Base-by-base conservation (phyloP, 164 flowering plant genomes). In the Nelumbo lutea region DNA sequence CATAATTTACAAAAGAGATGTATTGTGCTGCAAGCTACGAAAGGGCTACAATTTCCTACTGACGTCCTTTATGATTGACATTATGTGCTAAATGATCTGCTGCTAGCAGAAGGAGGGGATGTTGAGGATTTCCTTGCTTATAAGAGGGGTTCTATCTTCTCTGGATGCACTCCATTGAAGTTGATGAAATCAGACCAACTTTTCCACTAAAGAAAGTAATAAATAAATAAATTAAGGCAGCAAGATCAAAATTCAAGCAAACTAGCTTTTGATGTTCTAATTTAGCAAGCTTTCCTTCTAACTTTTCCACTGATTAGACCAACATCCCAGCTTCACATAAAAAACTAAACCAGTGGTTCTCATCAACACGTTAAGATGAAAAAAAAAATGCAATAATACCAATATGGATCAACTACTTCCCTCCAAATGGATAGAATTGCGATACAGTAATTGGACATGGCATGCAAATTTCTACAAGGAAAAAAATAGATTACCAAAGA, bases 141-240 rank as follows among this genome's bases (percentile, higher is more conserved):
- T 66, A 89, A 89, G 61, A 91, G 85, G 53, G 97, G 99, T 71
- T 95, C 91, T 59, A 92, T 88, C 77, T 90, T 95, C 74, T 81
- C 82, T 1, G 87, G 84, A 48, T 67, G 75, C 9, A 85, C 77
- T n/a, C 87, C 89, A 76, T 90, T 83, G 69, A 95, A 88, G 68
- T 95, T 87, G 78, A 88, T 79, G 77, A 90, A 95, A 67, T 89
- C 94, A 48, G 61, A 80, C 96, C 92, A 92, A 69, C 85, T 89
- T 77, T 75, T 85, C 92, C 95, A 87, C 97, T 94, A 74, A 44
- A 48, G 75, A n/a, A 71, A 6, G 27, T 56, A 59, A 46, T 27
- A 63, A 9, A 69, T 14, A n/a, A 14, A 38, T 51, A 4, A n/a
- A 42, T 60, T 1, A 61, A 14, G 14, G 44, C 2, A 27, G 2